Base-by-base conservation (phyloP, 306 rosid genomes). In the Begonia masoniana region DNA sequence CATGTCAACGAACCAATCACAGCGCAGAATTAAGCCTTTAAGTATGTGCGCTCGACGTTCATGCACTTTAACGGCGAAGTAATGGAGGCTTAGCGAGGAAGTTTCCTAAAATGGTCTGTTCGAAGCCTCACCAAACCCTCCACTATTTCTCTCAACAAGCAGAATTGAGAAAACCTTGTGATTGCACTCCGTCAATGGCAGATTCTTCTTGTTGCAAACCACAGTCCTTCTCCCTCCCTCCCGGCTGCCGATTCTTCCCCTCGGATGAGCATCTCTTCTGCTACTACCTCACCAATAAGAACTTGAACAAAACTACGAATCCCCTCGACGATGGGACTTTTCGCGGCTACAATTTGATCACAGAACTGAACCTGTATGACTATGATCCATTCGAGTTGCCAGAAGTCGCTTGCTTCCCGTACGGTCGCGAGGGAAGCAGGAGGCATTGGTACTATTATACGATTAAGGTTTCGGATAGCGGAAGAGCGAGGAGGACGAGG, bases 401-500 rank as follows among this genome's bases (percentile, higher is more conserved):
- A 4, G 75, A 64, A 2, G 14, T 10, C 2, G 57, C 76, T 14
- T 59, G 86, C 72, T 78, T 68, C 51, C 56, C 78, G 41, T 81
- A 74, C 62, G 88, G 82, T 48, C 50, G 16, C 13, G 55, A 66
- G 0, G 94, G 80, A 17, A 61, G 58, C 59, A 71, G 59, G 78
- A 66, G 52, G 61, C 94, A 84, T 59, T 81, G 84, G 89, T 76
- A 56, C 60, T 81, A 75, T 52, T 85, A 72, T 55, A 42, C 83
- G 10, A 49, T 17, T 54, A 72, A 68, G 58, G 68, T 57, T 58
- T 35, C 50, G 68, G 73, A 62, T 35, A 14, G 63, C 3, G 52
- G 62, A 19, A 61, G 60, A 49, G 57, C 66, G 52, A 59, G 73
- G 62, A 78, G 48, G 45, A 42, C 31, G 13, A 56, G 59, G 53